Evolutionary conservation across 208 protist genomes (phyloP), one percentile per base, ranked within the genome.

Genomic region (Trypanosoma melophagium): DNA sequence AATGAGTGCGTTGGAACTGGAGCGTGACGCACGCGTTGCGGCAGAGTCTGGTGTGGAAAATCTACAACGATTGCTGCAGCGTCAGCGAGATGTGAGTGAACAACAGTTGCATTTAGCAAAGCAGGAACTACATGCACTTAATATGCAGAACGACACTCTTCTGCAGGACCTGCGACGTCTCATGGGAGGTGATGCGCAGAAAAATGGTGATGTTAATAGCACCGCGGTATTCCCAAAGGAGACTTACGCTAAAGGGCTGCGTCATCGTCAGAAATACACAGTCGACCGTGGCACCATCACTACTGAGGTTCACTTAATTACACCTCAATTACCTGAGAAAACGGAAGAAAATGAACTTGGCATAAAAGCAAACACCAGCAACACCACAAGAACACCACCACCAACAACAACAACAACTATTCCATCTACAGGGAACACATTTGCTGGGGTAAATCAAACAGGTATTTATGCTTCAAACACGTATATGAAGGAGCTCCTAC

Each of bases 61-160:
- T 44, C 31, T 57, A 16, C 57, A 77, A 56, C 14, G 25, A 13
- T 19, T 53, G 2, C 42, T 63, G 13, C 60, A 45, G 31, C 17
- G 54, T n/a, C 60, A 56, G 40, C 60, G 64, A 21, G 60, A 59
- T 40, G 54, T 42, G n/a, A 42, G 41, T 40, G 59, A 28, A 13
- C 25, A 19, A 14, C 62, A 54, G 31, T 64, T 65, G 28, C 50
- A 38, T 10, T 10, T 61, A 8, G 63, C 71, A 0, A 64, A 61
- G 38, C 47, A 60, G 17, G 71, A 77, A 50, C 49, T 71, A 13
- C 56, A 57, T 8, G 71, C 71, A 14, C 64, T 77, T 21, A 71
- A 62, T 35, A n/a, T 66, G 24, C 71, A 77, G 41, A 77, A 77
- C 44, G 64, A 71, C 14, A 49, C 61, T 40, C 65, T 77, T 3